Conservation (phyloP, 1,284 basidiomycete species). For the Cryptococcus neoformans region DNA sequence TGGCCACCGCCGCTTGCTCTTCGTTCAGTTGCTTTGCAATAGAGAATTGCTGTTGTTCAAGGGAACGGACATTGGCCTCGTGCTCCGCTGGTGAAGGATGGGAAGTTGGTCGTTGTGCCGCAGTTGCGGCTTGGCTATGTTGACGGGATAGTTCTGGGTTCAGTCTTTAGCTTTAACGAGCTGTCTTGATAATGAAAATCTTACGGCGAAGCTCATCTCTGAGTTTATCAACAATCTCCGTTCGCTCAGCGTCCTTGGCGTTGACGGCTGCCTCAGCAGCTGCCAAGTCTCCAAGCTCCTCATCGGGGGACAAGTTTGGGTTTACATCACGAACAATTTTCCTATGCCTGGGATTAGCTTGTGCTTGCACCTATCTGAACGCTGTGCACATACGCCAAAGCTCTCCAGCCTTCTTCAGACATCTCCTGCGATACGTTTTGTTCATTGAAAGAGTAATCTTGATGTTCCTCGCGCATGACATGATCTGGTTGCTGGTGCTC, state of each 20-base stretch:
- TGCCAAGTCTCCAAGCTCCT: constrained; percentile 32
- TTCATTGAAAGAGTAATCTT: constrained; percentile 10
- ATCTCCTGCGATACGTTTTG: constrained; percentile 15
- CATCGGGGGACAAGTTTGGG: constrained; percentile 24
- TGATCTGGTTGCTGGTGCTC: background rate
- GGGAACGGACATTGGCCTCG: constrained; percentile 27
- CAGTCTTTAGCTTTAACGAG: background rate
- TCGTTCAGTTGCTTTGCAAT: constrained; percentile 40
- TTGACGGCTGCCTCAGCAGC: constrained; percentile 35
- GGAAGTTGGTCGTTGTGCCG: constrained; percentile 34
- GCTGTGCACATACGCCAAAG: constrained; percentile 17
- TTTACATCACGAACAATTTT: constrained; percentile 27
- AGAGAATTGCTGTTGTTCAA: constrained; percentile 37
- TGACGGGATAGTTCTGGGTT: constrained; percentile 24
- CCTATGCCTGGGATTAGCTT: constrained; percentile 6
- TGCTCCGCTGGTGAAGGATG: constrained; percentile 35
- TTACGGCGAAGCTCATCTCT: constrained; percentile 31
- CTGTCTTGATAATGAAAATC: constrained; percentile 5
- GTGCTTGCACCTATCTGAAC: background rate
- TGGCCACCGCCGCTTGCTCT: constrained; percentile 30
- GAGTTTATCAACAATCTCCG: constrained; percentile 18
- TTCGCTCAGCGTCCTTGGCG: constrained; percentile 29
- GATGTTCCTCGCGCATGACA: background rate
- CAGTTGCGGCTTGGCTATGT: constrained; percentile 24
- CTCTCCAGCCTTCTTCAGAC: constrained; percentile 24